phyloP scores from a whole-genome alignment of 768 basidiomycete genomes.

The Cystofilobasidium bisporidii region DNA sequence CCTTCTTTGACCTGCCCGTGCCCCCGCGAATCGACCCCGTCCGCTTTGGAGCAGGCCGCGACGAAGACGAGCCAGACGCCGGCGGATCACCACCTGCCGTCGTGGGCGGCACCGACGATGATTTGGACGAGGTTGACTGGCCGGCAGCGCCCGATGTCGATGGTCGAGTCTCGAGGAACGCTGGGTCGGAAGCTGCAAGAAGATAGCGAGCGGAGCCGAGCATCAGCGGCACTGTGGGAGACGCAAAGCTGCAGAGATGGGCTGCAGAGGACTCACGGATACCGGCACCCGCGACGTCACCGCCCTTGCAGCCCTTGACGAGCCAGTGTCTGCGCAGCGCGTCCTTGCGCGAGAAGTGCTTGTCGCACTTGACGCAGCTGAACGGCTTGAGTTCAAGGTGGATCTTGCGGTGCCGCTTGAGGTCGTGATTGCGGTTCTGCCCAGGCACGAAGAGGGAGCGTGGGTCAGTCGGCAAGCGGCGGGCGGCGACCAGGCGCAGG shows the following conservation, averaged over 20 bases:
- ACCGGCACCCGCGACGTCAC: conserved; percentile 7
- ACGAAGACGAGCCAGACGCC: neutral
- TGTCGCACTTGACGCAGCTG: conserved; percentile 40
- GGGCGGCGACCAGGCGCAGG: no score
- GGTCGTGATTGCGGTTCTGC: conserved; percentile 42
- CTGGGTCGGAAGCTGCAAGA: neutral
- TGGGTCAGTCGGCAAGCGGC: no score
- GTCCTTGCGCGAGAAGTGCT: conserved; percentile 42
- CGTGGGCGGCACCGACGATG: no score
- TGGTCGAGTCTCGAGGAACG: neutral
- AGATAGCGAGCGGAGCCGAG: neutral
- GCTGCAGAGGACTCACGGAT: conserved; percentile 11
- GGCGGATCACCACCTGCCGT: neutral
- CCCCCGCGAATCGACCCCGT: no score
- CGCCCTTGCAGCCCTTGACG: conserved; percentile 38
- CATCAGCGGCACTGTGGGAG: no score
- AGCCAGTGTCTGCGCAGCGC: conserved; percentile 41
- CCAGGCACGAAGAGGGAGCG: no score
- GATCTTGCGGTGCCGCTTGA: conserved; percentile 41
- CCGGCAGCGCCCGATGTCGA: neutral
- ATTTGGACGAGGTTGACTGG: neutral
- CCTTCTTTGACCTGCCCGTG: no score
- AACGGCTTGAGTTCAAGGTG: conserved; percentile 41
- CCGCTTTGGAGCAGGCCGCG: no score
- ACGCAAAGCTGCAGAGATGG: neutral